Evolutionary conservation across 768 basidiomycete species (phyloP), one percentile per base, ranked within the genome.

Genomic region (Exsudoporus frostii): DNA sequence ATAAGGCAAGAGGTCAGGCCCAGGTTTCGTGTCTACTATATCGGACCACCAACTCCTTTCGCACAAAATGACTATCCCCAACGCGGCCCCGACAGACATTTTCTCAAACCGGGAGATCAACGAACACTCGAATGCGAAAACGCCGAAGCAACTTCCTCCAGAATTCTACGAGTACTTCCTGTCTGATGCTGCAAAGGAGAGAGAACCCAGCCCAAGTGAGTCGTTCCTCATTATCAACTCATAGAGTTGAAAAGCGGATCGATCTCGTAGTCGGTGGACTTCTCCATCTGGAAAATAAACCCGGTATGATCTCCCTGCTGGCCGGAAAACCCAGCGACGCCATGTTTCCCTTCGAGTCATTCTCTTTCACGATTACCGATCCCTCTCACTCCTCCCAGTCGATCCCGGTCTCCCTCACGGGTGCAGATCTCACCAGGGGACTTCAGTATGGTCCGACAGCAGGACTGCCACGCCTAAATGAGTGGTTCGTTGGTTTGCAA

Each of bases 281-380:
- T n/a, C 79, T 83, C 52, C 91, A 85, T 0, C 76, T 94, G 25
- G 96, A 98, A 70, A 77, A 78, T 20, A 79, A 74, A 1, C 92
- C 93, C 0, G 90, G 90, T 0, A 66, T 91, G 34, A 84, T 94
- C 50, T 90, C 88, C 4, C 68, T 94, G 30, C 81, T 95, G 7
- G 94, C 93, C 0, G 96, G 96, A 25, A 93, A 95, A 69, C 96
- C 96, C 7, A 95, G 96, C 64, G 79, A 85, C 8, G 74, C 78
- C n/a, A 88, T 91, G 19, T 98, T 98, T 74, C 96, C 96, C 1
- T 90, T 98, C 73, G 84, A 85, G 2, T 84, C 86, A 0, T 74
- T 98, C 60, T 84, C 79, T 50, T 83, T 90, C 68, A 81, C 76
- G 2, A 77, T 83, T 4, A 73, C 77, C 19, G 79, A 82, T 11